Base-by-base conservation (phyloP, 306 rosid genomes). In the Fragaria vesca region DNA sequence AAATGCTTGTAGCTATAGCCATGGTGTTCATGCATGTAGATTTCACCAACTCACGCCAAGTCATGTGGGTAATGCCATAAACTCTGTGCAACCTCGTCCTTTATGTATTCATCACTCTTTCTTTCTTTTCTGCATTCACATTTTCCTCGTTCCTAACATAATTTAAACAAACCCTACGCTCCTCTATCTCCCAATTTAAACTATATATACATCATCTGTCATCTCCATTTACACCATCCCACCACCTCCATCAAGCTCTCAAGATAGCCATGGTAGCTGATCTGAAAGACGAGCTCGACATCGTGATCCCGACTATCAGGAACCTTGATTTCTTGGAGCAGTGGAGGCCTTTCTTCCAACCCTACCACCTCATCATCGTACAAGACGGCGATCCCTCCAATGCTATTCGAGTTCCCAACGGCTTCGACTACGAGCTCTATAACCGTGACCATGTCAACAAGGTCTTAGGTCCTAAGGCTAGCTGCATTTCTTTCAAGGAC, bases 401-500 rank as follows among this genome's bases (percentile, higher is more conserved):
- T n/a, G 15, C 76, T 30, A 71, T 78, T 30, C 24, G 26, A 34
- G 82, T 85, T 8, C 87, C 90, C 0, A 75, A 85, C 2, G 88
- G 87, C 5, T 87, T 80, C 66, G 87, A 87, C 52, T 85, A 85
- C 46, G 88, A 87, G 79, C 87, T 86, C 71, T 83, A 67, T 36
- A 83, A 83, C 55, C 82, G 84, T 28, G 79, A 86, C 66, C 82
- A 79, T 68, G 80, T 85, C 54, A 82, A 80, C 69, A 79, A 77
- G 78, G 77, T 85, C 72, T 78, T 87, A 38, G 90, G 88, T 18
- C 82, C 88, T 7, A 82, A 82, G 85, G 85, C 85, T 16, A 77
- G 80, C 71, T 87, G 87, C 85, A 87, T 85, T 76, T 85, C 90
- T 18, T 87, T 82, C 38, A 82, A 87, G 77, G 90, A 87, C 48